Conservation (phyloP, 2,329 filamentous ascomycete species). For the Xylaria sp. region DNA sequence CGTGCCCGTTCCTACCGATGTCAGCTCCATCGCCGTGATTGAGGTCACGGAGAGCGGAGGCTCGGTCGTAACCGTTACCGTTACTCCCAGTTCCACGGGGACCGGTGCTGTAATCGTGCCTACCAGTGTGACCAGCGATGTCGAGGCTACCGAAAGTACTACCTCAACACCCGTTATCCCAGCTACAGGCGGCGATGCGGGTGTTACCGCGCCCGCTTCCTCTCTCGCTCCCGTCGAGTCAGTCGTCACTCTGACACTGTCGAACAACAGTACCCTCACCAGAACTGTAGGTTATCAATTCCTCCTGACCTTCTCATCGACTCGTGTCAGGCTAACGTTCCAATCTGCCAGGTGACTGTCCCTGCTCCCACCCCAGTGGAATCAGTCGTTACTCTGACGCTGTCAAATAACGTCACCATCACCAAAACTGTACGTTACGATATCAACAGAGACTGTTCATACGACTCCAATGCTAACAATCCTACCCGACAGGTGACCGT, state of each 20-base stretch:
- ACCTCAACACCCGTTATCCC: neutral
- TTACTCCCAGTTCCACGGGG: conserved; percentile 7
- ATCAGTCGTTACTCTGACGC: neutral
- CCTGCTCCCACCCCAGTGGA: neutral
- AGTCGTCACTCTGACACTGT: no score
- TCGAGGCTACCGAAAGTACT: neutral
- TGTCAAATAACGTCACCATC: neutral
- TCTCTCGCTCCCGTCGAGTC: conserved; percentile 20
- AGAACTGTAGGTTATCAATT: no score
- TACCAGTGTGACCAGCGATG: neutral
- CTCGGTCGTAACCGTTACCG: neutral
- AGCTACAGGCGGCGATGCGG: neutral
- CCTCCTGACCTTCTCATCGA: no score
- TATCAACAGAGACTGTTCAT: no score
- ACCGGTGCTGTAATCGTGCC: neutral
- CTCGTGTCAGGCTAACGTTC: no score
- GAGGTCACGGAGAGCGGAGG: neutral
- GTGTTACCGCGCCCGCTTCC: neutral
- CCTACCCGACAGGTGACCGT: no score
- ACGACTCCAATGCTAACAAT: no score
- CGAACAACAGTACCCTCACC: no score
- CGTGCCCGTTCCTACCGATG: neutral
- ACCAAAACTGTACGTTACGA: neutral
- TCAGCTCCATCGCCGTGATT: conserved; percentile 3
- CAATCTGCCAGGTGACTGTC: no score